A percentile compares a stretch with the other conserved stretches of the same genome.
Conservation (phyloP, 768 basidiomycete genomes). For the Pleurotus eryngii region DNA sequence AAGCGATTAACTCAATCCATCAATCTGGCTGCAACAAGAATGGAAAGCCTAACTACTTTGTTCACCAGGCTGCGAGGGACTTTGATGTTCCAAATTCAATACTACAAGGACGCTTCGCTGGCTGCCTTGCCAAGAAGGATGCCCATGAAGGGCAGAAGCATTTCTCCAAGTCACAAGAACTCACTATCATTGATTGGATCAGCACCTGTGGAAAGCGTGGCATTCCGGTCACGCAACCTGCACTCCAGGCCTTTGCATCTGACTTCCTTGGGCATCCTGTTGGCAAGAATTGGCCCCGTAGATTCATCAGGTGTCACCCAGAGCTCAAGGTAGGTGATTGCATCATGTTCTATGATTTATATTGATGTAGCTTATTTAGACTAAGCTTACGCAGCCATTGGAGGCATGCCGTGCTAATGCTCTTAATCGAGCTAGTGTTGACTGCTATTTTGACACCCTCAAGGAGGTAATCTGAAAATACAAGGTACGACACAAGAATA, state of each 20-base stretch:
- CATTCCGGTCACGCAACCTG: slow-evolving; percentile 16
- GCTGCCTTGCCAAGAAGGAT: slow-evolving; percentile 10
- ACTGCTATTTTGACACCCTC: slow-evolving; percentile 15
- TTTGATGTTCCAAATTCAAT: slow-evolving; percentile 16
- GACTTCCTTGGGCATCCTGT: slow-evolving; percentile 14
- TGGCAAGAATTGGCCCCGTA: slow-evolving; percentile 9
- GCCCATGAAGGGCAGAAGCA: slow-evolving; percentile 16
- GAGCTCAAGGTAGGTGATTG: slow-evolving; percentile 12
- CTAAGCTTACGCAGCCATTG: slow-evolving; percentile 15
- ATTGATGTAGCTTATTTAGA: slow-evolving; percentile 10
- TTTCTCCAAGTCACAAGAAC: slow-evolving; percentile 18
- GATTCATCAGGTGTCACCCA: slow-evolving; percentile 1
- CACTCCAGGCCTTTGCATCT: slow-evolving; percentile 14
- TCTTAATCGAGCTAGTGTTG: slow-evolving; percentile 16
- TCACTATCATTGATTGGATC: slow-evolving; percentile 20
- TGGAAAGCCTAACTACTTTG: slow-evolving; percentile 10
- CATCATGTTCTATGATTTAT: slow-evolving; percentile 16
- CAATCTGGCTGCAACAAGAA: slow-evolving; percentile 1
- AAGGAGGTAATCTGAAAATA: slow-evolving; percentile 13
- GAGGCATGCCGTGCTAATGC: slow-evolving; percentile 21
- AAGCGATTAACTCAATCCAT: slow-evolving; percentile 11
- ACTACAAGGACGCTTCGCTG: slow-evolving; percentile 12
- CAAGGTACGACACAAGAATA: slow-evolving; percentile 19
- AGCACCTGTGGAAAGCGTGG: slow-evolving; percentile 18
- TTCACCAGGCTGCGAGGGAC: slow-evolving; percentile 14